Conservation (phyloP, 139 green algal genomes). For the Volvox africanus region DNA sequence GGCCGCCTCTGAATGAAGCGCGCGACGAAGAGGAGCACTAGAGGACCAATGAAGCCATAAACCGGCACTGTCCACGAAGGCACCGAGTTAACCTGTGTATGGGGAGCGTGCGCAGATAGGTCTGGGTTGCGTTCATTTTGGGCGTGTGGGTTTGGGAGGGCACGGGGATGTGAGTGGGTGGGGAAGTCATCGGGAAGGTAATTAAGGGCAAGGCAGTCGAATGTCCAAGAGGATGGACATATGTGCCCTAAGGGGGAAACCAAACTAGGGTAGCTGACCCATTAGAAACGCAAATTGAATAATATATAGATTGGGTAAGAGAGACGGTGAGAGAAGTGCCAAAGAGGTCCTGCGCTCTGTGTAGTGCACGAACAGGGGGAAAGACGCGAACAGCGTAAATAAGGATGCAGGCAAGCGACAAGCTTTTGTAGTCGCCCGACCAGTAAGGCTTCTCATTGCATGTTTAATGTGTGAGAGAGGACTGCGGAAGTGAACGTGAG, state of each 20-base stretch:
- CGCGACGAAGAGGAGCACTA: constrained; percentile 42
- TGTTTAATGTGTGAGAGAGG: too few relatives aligned
- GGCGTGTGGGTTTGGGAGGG: too few relatives aligned
- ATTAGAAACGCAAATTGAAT: not conserved
- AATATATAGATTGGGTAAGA: too few relatives aligned
- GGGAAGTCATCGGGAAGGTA: not conserved
- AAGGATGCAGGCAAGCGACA: too few relatives aligned
- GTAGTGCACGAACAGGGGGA: too few relatives aligned
- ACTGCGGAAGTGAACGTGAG: too few relatives aligned
- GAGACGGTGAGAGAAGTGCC: too few relatives aligned
- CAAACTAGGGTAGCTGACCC: not conserved
- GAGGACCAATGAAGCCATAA: constrained; percentile 28
- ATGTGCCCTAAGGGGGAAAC: not conserved
- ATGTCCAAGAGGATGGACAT: not conserved
- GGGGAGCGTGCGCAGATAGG: not conserved
- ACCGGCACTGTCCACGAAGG: constrained; percentile 64
- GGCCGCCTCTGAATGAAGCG: not conserved
- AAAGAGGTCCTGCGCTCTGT: too few relatives aligned
- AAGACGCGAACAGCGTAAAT: too few relatives aligned
- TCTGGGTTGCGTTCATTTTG: not conserved
- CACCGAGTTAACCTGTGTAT: constrained; percentile 55
- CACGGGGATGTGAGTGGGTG: not conserved
- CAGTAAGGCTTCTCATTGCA: too few relatives aligned
- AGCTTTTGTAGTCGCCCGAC: too few relatives aligned
- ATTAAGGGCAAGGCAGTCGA: not conserved